Conservation (phyloP, 768 basidiomycete species). For the Aureoboletus auriporus region DNA sequence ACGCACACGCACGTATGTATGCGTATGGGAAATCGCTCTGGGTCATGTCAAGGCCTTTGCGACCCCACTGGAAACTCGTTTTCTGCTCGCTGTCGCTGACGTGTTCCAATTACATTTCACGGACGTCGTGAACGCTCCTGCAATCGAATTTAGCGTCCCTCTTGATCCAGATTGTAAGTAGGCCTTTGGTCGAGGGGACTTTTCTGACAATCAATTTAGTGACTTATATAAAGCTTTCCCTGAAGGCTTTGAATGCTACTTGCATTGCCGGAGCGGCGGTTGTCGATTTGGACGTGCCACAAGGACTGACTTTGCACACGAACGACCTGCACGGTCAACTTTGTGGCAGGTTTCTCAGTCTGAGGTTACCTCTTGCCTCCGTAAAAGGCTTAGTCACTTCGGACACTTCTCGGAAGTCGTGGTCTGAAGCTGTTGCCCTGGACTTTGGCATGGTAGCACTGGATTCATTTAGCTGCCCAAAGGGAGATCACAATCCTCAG, state of each 20-base stretch:
- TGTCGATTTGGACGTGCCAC: constrained; percentile 48
- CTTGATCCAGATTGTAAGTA: constrained; percentile 75
- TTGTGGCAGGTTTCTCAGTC: constrained; percentile 59
- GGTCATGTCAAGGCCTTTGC: constrained; percentile 57
- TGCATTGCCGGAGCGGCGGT: constrained; percentile 54
- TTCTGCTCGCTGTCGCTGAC: constrained; percentile 48
- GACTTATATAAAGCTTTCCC: constrained; percentile 73
- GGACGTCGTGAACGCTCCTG: constrained; percentile 80
- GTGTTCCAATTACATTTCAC: constrained; percentile 67
- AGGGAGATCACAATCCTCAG: constrained; percentile 56
- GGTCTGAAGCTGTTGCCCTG: constrained; percentile 64
- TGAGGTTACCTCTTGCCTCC: constrained; percentile 50
- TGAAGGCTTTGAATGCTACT: constrained; percentile 52
- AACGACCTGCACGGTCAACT: constrained; percentile 73
- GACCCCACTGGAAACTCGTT: constrained; percentile 49
- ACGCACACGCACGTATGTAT: constrained; percentile 79
- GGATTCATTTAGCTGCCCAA: constrained; percentile 64
- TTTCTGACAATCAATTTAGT: constrained; percentile 42
- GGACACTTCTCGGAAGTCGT: constrained; percentile 38
- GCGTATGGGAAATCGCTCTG: constrained; percentile 87
- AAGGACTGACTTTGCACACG: constrained; percentile 60
- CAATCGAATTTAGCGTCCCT: constrained; percentile 56
- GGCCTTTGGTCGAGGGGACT: background rate
- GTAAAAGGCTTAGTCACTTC: constrained; percentile 49
- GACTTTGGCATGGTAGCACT: constrained; percentile 51